These are phyloP conservation scores for Mitragyna speciosa DNA, from an alignment of 257 asterid genomes.

Conservation along the genomic window DNA sequence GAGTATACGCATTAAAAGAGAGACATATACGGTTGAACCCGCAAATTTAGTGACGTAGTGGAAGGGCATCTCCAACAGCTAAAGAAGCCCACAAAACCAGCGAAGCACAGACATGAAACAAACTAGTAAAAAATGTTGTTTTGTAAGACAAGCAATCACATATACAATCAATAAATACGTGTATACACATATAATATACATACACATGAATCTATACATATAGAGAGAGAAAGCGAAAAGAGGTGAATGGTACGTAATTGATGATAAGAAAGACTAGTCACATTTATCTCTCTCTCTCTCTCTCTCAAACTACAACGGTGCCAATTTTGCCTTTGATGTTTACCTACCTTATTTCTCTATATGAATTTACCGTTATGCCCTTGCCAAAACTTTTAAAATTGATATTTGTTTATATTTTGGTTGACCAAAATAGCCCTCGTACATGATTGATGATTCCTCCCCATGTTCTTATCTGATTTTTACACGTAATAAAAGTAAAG, in stretches of 20 bases:
- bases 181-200: background rate
- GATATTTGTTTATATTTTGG: background rate
- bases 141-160: conserved; percentile 40
- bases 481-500: conserved; percentile 38
- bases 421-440: conserved; percentile 40
- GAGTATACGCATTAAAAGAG: background rate
- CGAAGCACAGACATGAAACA: conserved; percentile 52
- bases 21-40: conserved; percentile 21
- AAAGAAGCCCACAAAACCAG: conserved; percentile 57
- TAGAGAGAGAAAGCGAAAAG: conserved; percentile 12
- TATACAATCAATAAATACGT: background rate
- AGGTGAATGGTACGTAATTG: conserved; percentile 1
- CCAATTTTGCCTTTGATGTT: conserved; percentile 50
- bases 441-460: conserved; percentile 11
- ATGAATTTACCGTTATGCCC: conserved; percentile 34
- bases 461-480: conserved; percentile 35
- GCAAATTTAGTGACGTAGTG: conserved; percentile 48
- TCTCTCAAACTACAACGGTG: conserved; percentile 36
- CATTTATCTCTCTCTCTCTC: conserved; percentile 35
- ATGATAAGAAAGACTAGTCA: background rate
- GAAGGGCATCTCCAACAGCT: conserved; percentile 65
- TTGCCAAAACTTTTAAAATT: background rate
- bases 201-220: conserved; percentile 11
- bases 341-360: conserved; percentile 42
- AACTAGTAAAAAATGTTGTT: conserved; percentile 35